Evolutionary conservation across 768 basidiomycete species (phyloP), one percentile per base, ranked within the genome.

Genomic region (Cystobasidium ongulense): DNA sequence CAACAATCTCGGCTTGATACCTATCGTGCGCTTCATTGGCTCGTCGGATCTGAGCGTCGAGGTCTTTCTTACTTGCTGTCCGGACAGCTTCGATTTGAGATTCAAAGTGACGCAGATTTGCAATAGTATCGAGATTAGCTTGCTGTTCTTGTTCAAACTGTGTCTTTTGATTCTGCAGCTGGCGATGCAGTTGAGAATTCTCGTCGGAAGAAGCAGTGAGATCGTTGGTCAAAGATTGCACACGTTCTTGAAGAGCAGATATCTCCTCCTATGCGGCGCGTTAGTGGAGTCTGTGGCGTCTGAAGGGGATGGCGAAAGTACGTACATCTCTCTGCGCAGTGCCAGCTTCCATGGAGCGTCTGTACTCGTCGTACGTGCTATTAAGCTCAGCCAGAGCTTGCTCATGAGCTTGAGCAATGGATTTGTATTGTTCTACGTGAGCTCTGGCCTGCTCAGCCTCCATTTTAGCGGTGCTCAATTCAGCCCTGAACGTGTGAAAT

Each of bases 391-490:
- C 83, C 7, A 94, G 83, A 10, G 91, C 90, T 75, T 85, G 85
- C 80, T 93, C 92, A 77, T 86, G 91, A 0, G 90, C 89, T 78
- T 88, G 86, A 75, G 89, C 89, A 77, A 94, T 92, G 76, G 89
- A 88, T 79, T 90, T 86, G 86, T 89, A 93, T 80, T 93, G 92
- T 74, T 89, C 86, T 33, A 89, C 87, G 78, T 92, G 90, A 54
- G 82, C 86, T 70, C 85, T 85, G 0, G 90, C 88, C 23, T 86
- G 83, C 11, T 87, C 84, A 39, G 92, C 85, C 76, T 92, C 91
- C 27, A 90, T 85, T 80, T 92, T 87, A 1, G 88, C 84, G 1
- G 90, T 84, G 81, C 90, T 91, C 64, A 94, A 83, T 31, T 88
- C 84, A 43, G 88, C 86, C 15, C 91, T 92, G 77, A 17, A 36